Evolutionary conservation across 1,139 yeast species (phyloP), one percentile per base, ranked within the genome.

Genomic region (Sugiyamaella novakii): DNA sequence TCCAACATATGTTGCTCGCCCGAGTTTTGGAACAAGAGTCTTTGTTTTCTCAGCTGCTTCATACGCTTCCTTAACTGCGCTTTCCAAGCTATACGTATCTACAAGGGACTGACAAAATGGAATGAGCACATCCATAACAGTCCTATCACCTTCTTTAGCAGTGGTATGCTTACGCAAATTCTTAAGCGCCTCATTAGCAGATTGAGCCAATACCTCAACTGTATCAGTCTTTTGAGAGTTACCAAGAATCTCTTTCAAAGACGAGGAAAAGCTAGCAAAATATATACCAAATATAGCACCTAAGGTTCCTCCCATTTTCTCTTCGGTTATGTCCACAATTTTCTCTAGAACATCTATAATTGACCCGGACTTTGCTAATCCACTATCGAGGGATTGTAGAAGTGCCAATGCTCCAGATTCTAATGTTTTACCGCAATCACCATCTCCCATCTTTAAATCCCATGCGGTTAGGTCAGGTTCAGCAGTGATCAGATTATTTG

Each of bases 291-390:
- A 65, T 39, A 76, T 70, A 1, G 79, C 80, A 2, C 80, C 80
- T 31, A 75, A 66, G 8, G 81, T 77, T 12, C 81, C 81, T n/a
- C 81, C 80, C 81, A 77, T 77, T 48, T 71, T 71, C 45, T 74
- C 76, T 43, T 76, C 74, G 36, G 76, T 70, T 25, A 74, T 67
- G 25, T 60, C 61, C 49, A 60, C 47, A 54, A 58, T 57, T 27
- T 52, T 46, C 49, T 66, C 69, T 54, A 74, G 62, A 5, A 57
- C 53, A 6, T 42, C 46, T 2, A 53, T 21, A 10, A 57, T 29
- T 31, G 69, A 68, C 14, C 61, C 62, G 41, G 55, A 58, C 46
- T 35, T 33, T 51, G 62, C 56, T 56, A 64, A 30, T 50, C 69
- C 54, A 8, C 64, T 65, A 19, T 70, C 67, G 31, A 76, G 59